Evolutionary conservation across 306 rosid species (phyloP), one percentile per base, ranked within the genome.

Genomic region (Echinosophora koreensis): DNA sequence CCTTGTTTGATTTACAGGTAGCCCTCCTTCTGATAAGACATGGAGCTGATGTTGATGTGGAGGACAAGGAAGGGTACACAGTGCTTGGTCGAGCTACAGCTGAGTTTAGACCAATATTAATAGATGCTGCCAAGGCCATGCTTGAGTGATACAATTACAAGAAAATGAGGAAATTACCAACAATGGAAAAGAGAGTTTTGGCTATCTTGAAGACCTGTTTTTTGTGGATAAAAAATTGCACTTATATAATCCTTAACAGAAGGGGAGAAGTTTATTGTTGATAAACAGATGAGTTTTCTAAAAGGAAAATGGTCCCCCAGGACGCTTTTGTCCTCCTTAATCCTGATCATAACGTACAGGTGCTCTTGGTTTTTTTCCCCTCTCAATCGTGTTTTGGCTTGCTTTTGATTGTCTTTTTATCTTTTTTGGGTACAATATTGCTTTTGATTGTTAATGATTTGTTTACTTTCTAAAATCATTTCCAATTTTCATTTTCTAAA

Each of bases 71-170:
- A 92, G 98, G 97, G 63, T 95, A 88, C 90, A 92, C 97, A 0
- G 98, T 95, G 57, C 97, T 92, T 13, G 98, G 98, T 74, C 91
- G 96, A 78, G 95, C 97, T 77, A 64, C 93, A 0, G 70, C 5
- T 56, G 93, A 92, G 3, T 83, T 92, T 17, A 87, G 97, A 65
- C 80, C 97, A 5, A 41, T 44, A 35, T 63, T 95, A 46, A 77
- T 92, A 34, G 97, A 92, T 63, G 97, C 97, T 70, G 98, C 97
- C 5, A 88, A 94, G 84, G 88, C 97, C 76, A 89, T 94, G 98
- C 86, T 82, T 30, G 97, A 94, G 81, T 86, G 86, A 55, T 88
- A 69, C 86, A 28, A 41, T 7, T 76, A 49, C 4, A 56, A n/a
- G 61, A 37, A 37, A 69, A 64, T 6, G 57, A 34, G 64, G n/a